Evolutionary conservation across 441 rosid genomes (phyloP), one percentile per base, ranked within the genome.

Genomic region (Sinapis alba): DNA sequence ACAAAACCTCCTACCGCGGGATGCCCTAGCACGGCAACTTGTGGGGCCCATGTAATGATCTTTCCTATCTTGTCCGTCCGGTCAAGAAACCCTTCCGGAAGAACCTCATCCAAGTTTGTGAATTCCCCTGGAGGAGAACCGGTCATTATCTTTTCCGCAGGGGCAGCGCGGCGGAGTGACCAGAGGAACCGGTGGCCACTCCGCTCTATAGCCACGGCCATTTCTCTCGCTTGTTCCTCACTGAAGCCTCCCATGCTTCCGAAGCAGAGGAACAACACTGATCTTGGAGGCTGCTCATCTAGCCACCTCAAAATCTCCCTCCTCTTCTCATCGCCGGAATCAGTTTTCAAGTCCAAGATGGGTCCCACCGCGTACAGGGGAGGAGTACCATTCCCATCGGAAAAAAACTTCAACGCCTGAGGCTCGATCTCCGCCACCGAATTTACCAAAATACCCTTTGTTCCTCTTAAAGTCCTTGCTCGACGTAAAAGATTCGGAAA

Each of bases 381-480:
- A 5, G 86, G 92, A 20, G 4, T 61, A 47, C 54, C 54, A 6
- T 20, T 63, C n/a, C 32, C 56, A 0, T 21, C 69, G 19, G 71
- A 20, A 1, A 73, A 54, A 11, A 77, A 67, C 27, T 76, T 61
- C 1, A 87, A 1, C 12, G 80, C 83, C 12, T 30, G 59, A 0
- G 88, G 68, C 68, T 89, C 90, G 7, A 91, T 81, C 75, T 89
- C 94, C 0, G 12, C 8, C 5, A 87, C 87, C 0, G 92, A 72
- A 27, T 47, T 47, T 47, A 47, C 54, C 20, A 47, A 47, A 47
- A 15, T 47, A 15, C 96, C 94, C 54, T 80, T 85, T 1, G 81
- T 28, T 19, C 38, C 59, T 28, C 77, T 79, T 7, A 80, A 43
- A 38, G 72, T 65, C 75, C 20, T 61, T 1, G 80, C 80, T 0